Percentiles rank a stretch among this genome's conserved stretches.
These are phyloP conservation scores for Boletus rufocinnamomeus DNA, from an alignment of 768 basidiomycete genomes.

Conservation along the genomic window DNA sequence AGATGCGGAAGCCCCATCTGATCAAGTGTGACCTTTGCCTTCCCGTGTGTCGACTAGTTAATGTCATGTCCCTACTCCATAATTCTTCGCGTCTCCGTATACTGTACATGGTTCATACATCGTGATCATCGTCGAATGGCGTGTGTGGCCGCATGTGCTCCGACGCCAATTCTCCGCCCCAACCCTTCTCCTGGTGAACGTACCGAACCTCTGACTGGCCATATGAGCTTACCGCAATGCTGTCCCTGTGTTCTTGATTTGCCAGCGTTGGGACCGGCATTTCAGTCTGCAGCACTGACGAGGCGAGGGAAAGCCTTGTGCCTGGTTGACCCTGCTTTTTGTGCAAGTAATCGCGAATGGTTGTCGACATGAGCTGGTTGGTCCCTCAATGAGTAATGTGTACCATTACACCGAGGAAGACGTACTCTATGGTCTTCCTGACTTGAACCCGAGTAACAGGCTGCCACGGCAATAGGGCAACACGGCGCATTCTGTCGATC, in stretches of 20 bases:
- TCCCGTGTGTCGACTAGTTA: constrained; percentile 2
- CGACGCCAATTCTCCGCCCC: constrained; percentile 40
- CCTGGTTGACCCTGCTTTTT: constrained; percentile 45
- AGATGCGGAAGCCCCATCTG: constrained; percentile 22
- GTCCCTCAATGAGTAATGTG: constrained; percentile 5
- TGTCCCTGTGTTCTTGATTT: constrained; percentile 34
- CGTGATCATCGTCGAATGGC: constrained; percentile 43
- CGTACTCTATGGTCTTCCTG: constrained; percentile 78
- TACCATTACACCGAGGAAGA: constrained; percentile 1
- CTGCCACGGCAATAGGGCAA: constrained; percentile 77
- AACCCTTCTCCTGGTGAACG: constrained; percentile 35
- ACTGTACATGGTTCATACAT: constrained; percentile 31
- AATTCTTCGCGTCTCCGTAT: constrained; percentile 3
- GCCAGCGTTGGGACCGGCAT: constrained; percentile 32
- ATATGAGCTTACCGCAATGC: constrained; percentile 31
- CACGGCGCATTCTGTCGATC: constrained; percentile 69
- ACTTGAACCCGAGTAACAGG: constrained; percentile 80
- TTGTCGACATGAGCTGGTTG: constrained; percentile 59
- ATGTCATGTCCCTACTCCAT: not conserved
- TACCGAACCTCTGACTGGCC: constrained; percentile 29
- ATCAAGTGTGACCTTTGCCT: constrained; percentile 20
- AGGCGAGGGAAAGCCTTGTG: constrained; percentile 25
- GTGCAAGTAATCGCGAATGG: constrained; percentile 68
- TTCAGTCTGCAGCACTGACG: constrained; percentile 32
- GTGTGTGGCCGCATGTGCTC: constrained; percentile 39